These are phyloP conservation scores for Carex parvula DNA, from an alignment of 176 grass and related monocot genomes.

Conservation along the genomic window DNA sequence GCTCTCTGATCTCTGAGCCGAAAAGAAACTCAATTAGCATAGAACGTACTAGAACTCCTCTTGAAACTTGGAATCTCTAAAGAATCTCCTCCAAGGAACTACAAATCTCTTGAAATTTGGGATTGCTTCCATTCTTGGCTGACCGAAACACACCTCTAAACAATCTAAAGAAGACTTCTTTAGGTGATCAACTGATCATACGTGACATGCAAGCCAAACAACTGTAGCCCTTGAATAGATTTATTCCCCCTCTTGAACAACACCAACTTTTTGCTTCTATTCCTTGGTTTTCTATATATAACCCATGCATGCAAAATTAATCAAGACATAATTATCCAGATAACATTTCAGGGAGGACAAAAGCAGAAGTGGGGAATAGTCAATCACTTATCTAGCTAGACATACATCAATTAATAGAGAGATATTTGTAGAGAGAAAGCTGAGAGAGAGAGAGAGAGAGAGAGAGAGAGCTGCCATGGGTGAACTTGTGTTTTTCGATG, in stretches of 20 bases:
- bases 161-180: conserved; percentile 27
- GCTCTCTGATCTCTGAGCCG: not conserved
- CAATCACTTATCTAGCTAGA: not conserved
- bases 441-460: too few relatives aligned
- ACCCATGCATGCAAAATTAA: conserved; percentile 25
- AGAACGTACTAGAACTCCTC: not conserved
- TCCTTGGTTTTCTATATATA: conserved; percentile 22
- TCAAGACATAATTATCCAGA: conserved; percentile 4
- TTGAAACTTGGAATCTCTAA: conserved; percentile 16
- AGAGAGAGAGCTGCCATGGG: not conserved
- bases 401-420: not conserved
- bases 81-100: conserved; percentile 19
- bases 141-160: not conserved
- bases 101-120: not conserved
- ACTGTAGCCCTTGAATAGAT: conserved; percentile 3
- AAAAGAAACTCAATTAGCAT: not conserved
- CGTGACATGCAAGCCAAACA: conserved; percentile 25
- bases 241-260: not conserved
- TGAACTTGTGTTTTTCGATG: conserved; percentile 84
- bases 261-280: not conserved
- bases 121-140: conserved; percentile 20
- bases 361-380: not conserved
- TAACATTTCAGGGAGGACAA: not conserved
- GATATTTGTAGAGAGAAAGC: not conserved
- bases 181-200: not conserved